Evolutionary conservation across 208 protist species (phyloP), one percentile per base, ranked within the genome.

Genomic region (Leishmania tarentolae): DNA sequence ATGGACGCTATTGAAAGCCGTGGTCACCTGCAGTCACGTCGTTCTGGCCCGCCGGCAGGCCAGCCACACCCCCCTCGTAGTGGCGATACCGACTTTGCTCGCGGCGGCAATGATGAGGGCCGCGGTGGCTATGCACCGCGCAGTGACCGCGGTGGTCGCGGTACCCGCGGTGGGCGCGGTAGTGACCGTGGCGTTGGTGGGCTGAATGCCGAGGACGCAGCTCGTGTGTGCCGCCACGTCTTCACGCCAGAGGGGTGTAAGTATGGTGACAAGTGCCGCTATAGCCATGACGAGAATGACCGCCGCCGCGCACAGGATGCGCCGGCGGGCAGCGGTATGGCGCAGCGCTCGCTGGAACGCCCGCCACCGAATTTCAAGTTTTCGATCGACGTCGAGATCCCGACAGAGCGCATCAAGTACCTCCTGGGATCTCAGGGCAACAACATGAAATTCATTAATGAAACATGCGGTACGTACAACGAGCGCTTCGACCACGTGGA

Each of bases 251-350:
- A 94, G 5, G 88, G 87, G 37, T 97, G 94, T 91, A 93, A 90
- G 80, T 96, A 91, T 82, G 94, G 92, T 65, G 92, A 97, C 35
- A 83, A 82, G 21, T 97, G 92, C 91, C 88, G 88, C 59, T 96
- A 94, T 91, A 94, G 91, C 84, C 94, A 95, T 85, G 88, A 91
- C 68, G 84, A 85, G 76, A 83, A 57, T 37, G 73, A 92, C 75
- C 84, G 86, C 78, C 56, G 79, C 46, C 85, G 75, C 50, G 79
- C 57, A n/a, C 73, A 75, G 69, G 85, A 83, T 47, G 50, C 37
- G 37, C 83, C 76, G 79, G 69, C 85, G 52, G 77, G 76, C 35
- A 76, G 59, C 61, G 72, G 78, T 21, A 82, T 85, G 79, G 83
- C 78, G 68, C 81, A 82, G 76, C 84, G 87, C 65, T 80, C 84